Evolutionary conservation across 495 filamentous ascomycete genomes (phyloP), one percentile per base, ranked within the genome.

Genomic region (Aspergillus steynii): DNA sequence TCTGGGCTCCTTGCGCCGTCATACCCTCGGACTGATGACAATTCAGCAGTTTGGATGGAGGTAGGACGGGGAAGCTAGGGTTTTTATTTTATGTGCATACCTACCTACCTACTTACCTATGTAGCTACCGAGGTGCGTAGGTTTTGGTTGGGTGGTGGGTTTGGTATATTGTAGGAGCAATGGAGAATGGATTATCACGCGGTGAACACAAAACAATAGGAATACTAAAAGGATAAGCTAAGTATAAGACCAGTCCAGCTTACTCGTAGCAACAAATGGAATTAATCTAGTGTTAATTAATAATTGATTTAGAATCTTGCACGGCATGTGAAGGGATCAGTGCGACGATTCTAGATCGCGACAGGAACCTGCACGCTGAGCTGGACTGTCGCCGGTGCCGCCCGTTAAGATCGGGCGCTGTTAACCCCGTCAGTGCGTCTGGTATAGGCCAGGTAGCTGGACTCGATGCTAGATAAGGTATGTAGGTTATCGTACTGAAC

Each of bases 291-390:
- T 29, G 29, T 29, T 53, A 7, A 47, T 42, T 25, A 32, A 28
- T 26, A 42, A 55, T 28, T 42, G 49, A 54, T 34, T 32, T 0
- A 42, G 31, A 29, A 26, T 45, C n/a, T 29, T 60, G 12, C 26
- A 37, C 14, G 29, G 61, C 65, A 67, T 64, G 61, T 67, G 61
- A 67, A 63, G 61, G 31, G 65, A 67, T 64, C 65, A 56, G 52
- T 61, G 65, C 65, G 49, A 50, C 12, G 31, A 59, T 63, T 67
- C 65, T 67, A 67, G 65, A 67, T 63, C 65, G 58, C 53, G 29
- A 60, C 53, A 59, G 60, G 57, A 52, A 59, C 52, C n/a, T 53
- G 50, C 45, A 56, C 25, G 54, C 37, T 53, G 47, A 52, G 56
- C 50, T 55, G 56, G 53, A 45, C 37, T 42, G 37, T 53, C 45